Evolutionary conservation across 768 basidiomycete species (phyloP).

Genomic region (Termitomyces sp.): DNA sequence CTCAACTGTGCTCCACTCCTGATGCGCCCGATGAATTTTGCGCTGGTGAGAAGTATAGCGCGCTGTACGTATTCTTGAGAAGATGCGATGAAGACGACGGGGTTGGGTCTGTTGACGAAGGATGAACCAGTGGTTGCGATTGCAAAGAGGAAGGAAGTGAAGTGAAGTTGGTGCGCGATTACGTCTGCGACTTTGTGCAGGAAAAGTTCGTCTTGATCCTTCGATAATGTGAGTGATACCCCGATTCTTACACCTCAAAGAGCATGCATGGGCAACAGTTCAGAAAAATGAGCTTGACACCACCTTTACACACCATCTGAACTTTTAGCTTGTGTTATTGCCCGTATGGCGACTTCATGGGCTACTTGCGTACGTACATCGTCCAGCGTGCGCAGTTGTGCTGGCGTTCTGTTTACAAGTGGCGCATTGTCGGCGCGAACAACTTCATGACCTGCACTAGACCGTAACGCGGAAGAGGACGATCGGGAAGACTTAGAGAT

Average conservation of each 20-base stretch:
- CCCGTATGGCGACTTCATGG: constrained; percentile 46
- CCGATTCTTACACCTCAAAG: constrained; percentile 44
- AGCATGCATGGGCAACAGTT: neutral
- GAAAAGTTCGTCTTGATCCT: constrained; percentile 50
- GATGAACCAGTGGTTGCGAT: constrained; percentile 41
- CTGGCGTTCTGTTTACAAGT: neutral
- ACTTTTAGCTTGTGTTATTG: constrained; percentile 41
- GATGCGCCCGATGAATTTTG: constrained; percentile 59
- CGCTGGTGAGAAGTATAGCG: constrained; percentile 54
- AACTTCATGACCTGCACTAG: neutral
- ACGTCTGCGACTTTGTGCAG: constrained; percentile 46
- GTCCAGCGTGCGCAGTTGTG: constrained; percentile 44
- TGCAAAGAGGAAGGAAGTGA: constrained; percentile 46
- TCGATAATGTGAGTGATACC: constrained; percentile 55
- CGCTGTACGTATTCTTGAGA: constrained; percentile 54
- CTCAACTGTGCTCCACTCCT: neutral
- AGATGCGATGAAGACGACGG: constrained; percentile 55
- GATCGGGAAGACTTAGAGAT: constrained; percentile 9
- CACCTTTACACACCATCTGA: constrained; percentile 34
- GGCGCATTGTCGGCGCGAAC: neutral
- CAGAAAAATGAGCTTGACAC: neutral
- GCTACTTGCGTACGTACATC: constrained; percentile 58
- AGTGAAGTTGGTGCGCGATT: constrained; percentile 34
- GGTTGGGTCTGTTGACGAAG: constrained; percentile 23
- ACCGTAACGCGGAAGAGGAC: neutral